A percentile compares a stretch with the other conserved stretches of the same genome.
Evolutionary conservation across 345 rosid genomes (phyloP).

Genomic region (Eucalyptus globulus): DNA sequence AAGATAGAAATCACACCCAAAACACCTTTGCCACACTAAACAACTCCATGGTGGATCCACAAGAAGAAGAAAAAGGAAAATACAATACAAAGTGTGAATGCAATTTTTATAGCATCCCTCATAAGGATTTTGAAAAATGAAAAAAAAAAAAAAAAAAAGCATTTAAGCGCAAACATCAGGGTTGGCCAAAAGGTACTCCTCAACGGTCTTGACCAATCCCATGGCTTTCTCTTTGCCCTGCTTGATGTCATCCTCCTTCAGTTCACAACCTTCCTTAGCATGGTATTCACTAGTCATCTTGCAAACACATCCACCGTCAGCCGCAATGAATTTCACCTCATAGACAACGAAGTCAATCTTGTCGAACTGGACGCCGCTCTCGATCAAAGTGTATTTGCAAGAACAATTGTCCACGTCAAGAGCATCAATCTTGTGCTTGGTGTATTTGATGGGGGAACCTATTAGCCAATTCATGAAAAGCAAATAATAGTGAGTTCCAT

Average conservation of each 20-base stretch:
- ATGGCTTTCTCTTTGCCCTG: conserved; percentile 18
- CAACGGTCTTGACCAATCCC: conserved; percentile 19
- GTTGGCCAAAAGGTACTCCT: conserved; percentile 5
- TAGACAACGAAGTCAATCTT: conserved; percentile 7
- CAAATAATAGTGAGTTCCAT: neutral
- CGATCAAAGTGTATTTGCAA: conserved; percentile 27
- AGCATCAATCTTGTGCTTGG: conserved; percentile 21
- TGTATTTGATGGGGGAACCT: conserved; percentile 9
- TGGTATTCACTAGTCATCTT: conserved; percentile 25
- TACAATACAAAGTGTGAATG: neutral
- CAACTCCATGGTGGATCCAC: neutral
- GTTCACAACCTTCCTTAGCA: conserved; percentile 8
- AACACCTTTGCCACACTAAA: neutral
- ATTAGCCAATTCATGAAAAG: neutral
- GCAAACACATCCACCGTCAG: conserved; percentile 16
- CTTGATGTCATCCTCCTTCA: conserved; percentile 17
- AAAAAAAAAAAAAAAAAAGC: neutral
- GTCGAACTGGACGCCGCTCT: conserved; percentile 7
- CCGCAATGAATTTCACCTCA: conserved; percentile 6
- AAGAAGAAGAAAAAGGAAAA: neutral
- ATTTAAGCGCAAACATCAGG: neutral
- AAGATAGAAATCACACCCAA: neutral
- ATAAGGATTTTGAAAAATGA: neutral
- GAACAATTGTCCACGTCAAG: conserved; percentile 10
- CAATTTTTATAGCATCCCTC: neutral